Base-by-base conservation (phyloP, 2,329 filamentous ascomycete species). In the Beauveria australis region DNA sequence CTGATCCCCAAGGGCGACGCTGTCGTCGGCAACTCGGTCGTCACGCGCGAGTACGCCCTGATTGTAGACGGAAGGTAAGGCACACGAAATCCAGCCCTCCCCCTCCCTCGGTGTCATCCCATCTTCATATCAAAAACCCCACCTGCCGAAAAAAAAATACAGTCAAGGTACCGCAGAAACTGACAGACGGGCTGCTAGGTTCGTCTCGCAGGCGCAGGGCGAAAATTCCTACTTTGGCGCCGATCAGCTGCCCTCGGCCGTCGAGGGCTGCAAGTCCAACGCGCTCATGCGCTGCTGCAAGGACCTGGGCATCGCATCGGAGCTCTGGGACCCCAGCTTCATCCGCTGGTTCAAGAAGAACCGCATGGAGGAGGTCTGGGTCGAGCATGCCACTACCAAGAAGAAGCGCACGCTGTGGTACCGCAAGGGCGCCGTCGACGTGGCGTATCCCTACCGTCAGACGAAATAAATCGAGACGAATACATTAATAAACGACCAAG, bases 221-320 rank as follows among this genome's bases (percentile, higher is more conserved):
- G 94, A 97, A 75, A 93, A 96, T 78, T 85, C 89, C 66, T 99
- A 95, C 76, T 99, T 97, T 77, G 85, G 84, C 67, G 83, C 91
- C 40, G 92, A 97, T 67, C 89, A 89, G 60, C 92, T 99, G 64
- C 92, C 94, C 28, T 96, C 92, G 1, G 92, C 94, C 9, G 92
- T 92, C 63, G 94, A 99, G 76, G 94, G 94, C 58, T 96, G 92
- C 81, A 97, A 97, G 76, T 96, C 92, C 64, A 99, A 99, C 72
- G 94, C 94, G 14, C 81, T 99, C 66, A 95, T 97, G 87, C 89
- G 94, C 62, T 97, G 93, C 82, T 97, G 94, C 80, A 99, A 99
- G 78, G 94, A 99, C 74, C 78, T 99, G 37, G 94, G 94, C 41
- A 89, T 99, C 65, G 94, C 91, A 1, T 92, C 89, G 65, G 94